Evolutionary conservation across 2,329 filamentous ascomycete genomes (phyloP), one percentile per base, ranked within the genome.

Genomic region (Penicillium brevicompactum): DNA sequence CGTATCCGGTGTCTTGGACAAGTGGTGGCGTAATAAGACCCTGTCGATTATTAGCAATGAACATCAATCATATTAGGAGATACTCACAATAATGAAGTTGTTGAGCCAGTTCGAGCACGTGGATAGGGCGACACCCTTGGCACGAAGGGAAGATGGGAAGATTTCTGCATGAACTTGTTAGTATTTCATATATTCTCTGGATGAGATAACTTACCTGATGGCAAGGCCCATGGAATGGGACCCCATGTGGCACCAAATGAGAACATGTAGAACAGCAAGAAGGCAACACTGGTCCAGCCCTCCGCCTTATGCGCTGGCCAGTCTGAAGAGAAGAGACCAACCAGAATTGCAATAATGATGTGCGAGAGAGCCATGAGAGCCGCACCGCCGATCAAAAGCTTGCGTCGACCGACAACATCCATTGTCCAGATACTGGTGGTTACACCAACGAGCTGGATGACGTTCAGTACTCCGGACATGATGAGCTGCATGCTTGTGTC

Each of bases 1-100:
- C 80, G 59, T 73, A 81, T 1, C 77, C 78, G 0, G 77, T 86
- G 50, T 82, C 82, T 56, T 83, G 73, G 21, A 89, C 82, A 34
- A 89, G 79, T 1, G 86, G 80, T 0, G 87, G 87, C 0, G 85
- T 88, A 27, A 88, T 81, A 63, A 89, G 80, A 34, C 87, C 85
- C 49, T 75, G 18, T 22, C 13, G 18, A 30, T 47, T 16, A 46
- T 38, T 32, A 54, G 34, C 32, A 16, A 40, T 11, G 2, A 30
- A 1, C 24, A n/a, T n/a, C n/a, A 2, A 14, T 14, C 8, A 11
- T 4, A 27, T 6, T 10, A 10, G 0, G 3, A 74, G 53, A 9
- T 27, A 66, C 69, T 65, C 54, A 75, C 75, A 24, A 87, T 83
- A 48, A 85, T 81, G 59, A 87, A 87, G 67, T 87, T 87, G 67